A percentile compares a stretch with the other conserved stretches of the same genome.
These are phyloP conservation scores for Fusarium poae DNA, from an alignment of 2,329 filamentous ascomycete species.

Conservation along the genomic window DNA sequence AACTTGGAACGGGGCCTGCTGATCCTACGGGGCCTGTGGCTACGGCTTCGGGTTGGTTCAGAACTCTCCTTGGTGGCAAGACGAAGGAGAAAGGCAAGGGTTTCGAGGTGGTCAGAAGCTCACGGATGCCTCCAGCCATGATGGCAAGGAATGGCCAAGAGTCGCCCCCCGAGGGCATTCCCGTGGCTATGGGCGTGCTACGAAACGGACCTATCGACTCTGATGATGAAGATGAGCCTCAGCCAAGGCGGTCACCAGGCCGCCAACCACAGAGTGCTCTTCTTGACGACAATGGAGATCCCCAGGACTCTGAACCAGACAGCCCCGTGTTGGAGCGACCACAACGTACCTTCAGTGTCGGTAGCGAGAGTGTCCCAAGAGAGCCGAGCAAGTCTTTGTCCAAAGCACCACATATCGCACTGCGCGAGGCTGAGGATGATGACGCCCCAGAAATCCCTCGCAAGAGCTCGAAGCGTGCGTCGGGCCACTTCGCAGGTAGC, in stretches of 20 bases:
- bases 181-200: slow-evolving; percentile 72
- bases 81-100: slow-evolving; percentile 96
- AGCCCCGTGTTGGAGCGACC: slow-evolving; percentile 52
- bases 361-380: slow-evolving; percentile 56
- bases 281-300: slow-evolving; percentile 62
- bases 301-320: slow-evolving; percentile 59
- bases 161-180: slow-evolving; percentile 74
- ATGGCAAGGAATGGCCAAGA: slow-evolving; percentile 70
- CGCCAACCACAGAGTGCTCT: slow-evolving; percentile 54
- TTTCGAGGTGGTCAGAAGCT: slow-evolving; percentile 94
- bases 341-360: slow-evolving; percentile 53
- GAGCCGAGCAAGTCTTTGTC: slow-evolving; percentile 42
- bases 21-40: slow-evolving; percentile 94
- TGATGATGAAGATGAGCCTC: slow-evolving; percentile 65
- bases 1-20: slow-evolving; percentile 91
- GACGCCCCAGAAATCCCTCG: slow-evolving; percentile 73
- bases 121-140: slow-evolving; percentile 85
- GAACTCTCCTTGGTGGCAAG: slow-evolving; percentile 82
- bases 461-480: slow-evolving; percentile 77
- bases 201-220: slow-evolving; percentile 74
- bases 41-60: slow-evolving; percentile 91
- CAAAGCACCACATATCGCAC: slow-evolving; percentile 36
- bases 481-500: slow-evolving; percentile 51
- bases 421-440: slow-evolving; percentile 50
- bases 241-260: slow-evolving; percentile 43